phyloP scores from a whole-genome alignment of 1,284 basidiomycete genomes.

The Marasmius sp. region DNA sequence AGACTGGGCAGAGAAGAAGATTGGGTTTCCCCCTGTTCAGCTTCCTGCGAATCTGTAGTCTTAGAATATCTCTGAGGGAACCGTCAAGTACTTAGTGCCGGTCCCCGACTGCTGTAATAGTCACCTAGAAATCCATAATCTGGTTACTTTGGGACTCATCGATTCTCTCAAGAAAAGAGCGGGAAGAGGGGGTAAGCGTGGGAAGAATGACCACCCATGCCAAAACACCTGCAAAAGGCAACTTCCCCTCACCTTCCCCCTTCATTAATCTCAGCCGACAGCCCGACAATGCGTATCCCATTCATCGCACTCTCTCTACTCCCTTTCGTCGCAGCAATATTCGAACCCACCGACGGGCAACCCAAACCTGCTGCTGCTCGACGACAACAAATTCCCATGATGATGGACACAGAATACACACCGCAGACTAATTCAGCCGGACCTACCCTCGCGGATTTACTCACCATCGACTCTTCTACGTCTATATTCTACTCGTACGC shows the following conservation, averaged over 20 bases:
- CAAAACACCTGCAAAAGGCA: no score
- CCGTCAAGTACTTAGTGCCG: no score
- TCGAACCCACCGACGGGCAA: background rate
- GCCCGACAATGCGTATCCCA: background rate
- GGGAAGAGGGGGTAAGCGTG: no score
- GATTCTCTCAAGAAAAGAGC: no score
- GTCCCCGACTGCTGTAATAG: no score
- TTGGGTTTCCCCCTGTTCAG: conserved; percentile 26
- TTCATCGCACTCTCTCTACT: background rate
- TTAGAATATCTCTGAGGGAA: background rate
- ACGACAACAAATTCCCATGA: conserved; percentile 22
- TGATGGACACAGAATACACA: conserved; percentile 21
- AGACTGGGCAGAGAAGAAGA: conserved; percentile 58
- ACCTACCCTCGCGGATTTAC: conserved; percentile 64
- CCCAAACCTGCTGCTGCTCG: background rate
- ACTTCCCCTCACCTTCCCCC: no score
- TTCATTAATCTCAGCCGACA: background rate
- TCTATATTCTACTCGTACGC: conserved; percentile 84
- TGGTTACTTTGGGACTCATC: background rate
- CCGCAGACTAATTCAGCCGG: conserved; percentile 42
- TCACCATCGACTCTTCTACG: conserved; percentile 68
- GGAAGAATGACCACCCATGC: no score
- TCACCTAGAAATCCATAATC: background rate
- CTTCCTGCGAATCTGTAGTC: background rate
- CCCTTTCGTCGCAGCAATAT: background rate